These are phyloP conservation scores for Magnolia kwangsiensis DNA, from an alignment of 164 flowering plant species.

Conservation along the genomic window DNA sequence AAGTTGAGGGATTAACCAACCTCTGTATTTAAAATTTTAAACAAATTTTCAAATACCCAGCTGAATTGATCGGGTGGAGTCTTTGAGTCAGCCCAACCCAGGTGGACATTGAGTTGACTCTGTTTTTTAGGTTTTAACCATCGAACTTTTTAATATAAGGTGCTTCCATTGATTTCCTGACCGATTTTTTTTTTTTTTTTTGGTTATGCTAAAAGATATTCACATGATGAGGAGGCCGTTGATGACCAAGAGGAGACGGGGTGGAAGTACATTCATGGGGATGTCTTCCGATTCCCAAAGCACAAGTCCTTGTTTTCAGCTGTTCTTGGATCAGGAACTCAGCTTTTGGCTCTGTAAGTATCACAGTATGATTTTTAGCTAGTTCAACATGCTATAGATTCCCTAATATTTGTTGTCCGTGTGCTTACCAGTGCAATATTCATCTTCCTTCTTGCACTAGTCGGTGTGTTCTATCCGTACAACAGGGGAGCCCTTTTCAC, in stretches of 20 bases:
- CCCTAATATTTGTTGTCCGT: background rate
- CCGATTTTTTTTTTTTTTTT: background rate
- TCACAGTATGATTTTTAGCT: background rate
- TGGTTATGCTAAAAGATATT: conserved; percentile 15
- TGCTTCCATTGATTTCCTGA: background rate
- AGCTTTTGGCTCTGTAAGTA: conserved; percentile 23
- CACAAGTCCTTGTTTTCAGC: conserved; percentile 29
- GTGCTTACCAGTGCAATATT: conserved; percentile 22
- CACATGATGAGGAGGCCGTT: conserved; percentile 25
- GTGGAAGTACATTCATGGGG: conserved; percentile 32
- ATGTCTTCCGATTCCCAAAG: conserved; percentile 27
- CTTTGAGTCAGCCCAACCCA: background rate
- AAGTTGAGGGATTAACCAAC: background rate
- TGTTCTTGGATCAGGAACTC: conserved; percentile 28
- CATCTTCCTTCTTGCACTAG: conserved; percentile 29
- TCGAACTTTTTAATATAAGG: background rate
- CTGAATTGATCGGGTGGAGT: background rate
- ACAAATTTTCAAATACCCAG: background rate
- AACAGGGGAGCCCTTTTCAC: conserved; percentile 33
- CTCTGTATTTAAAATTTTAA: background rate
- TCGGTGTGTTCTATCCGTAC: conserved; percentile 34
- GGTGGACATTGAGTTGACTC: background rate
- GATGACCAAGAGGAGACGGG: conserved; percentile 35
- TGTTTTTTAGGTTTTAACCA: background rate
- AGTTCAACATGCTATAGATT: background rate